Conservation (phyloP, 176 grass and related monocot genomes). For the Aegilops tauschii region DNA sequence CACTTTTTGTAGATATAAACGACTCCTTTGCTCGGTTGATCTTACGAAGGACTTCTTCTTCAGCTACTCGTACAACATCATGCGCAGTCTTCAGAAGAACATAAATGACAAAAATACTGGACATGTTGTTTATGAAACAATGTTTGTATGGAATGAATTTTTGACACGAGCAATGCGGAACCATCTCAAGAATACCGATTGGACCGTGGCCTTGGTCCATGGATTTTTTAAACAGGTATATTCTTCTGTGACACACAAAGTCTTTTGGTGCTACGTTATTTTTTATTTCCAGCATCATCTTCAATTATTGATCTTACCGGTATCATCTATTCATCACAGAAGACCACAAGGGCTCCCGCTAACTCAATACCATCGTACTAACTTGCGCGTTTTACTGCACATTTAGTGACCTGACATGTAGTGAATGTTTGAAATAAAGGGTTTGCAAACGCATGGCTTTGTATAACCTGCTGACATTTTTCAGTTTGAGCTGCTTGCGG, state of each 20-base stretch:
- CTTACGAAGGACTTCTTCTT: conserved; percentile 99
- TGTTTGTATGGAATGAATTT: conserved; percentile 99
- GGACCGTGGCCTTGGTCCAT: conserved; percentile 89
- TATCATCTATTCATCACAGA: conserved; percentile 34
- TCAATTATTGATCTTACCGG: conserved; percentile 28
- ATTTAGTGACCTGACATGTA: conserved; percentile 41
- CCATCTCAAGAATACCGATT: conserved; percentile 81
- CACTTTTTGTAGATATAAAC: conserved; percentile 76
- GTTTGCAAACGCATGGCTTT: conserved; percentile 50
- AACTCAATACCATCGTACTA: conserved; percentile 48
- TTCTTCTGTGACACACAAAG: background rate
- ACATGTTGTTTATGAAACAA: conserved; percentile 78
- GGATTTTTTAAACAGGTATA: conserved; percentile 98
- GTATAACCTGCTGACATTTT: conserved; percentile 57
- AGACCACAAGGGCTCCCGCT: conserved; percentile 34
- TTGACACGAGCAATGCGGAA: conserved; percentile 69
- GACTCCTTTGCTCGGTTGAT: conserved; percentile 78
- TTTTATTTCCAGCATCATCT: conserved; percentile 21
- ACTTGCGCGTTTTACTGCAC: conserved; percentile 32
- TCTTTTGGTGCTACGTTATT: background rate
- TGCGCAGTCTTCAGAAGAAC: conserved; percentile 97
- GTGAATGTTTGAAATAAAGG: conserved; percentile 51
- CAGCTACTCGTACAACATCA: conserved; percentile 99
- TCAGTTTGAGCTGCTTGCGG: conserved; percentile 52
- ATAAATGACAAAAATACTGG: conserved; percentile 54